Base-by-base conservation (phyloP, 257 asterid species). In the Verbena officinalis region DNA sequence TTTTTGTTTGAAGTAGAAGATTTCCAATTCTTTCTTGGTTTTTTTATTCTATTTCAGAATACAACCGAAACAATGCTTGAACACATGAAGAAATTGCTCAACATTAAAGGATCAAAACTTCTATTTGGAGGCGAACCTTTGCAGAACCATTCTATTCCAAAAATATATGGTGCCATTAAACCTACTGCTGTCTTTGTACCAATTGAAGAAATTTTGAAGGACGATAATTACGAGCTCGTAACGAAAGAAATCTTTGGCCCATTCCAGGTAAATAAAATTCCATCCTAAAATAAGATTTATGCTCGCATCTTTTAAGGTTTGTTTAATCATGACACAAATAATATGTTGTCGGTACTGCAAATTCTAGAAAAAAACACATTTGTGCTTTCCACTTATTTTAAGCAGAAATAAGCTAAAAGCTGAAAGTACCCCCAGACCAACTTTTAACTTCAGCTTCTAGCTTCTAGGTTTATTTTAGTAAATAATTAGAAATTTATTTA, bases 141-240 rank as follows among this genome's bases (percentile, higher is more conserved):
- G 33, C 55, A 84, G 74, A 88, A 80, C 68, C 97, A 90, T 81
- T 81, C 88, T 13, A 94, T 94, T 67, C 99, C 99, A 45, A 13
- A 75, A 44, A 55, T 94, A 50, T 94, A 94, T 67, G 99, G 99
- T 56, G 96, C 97, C 70, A 86, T 94, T 61, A 84, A 75, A 83
- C 97, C 99, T 1, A 94, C 97, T 70, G 99, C 99, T n/a, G 84
- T 94, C 27, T 94, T 83, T 65, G 53, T 94, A 59, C 99, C 99
- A 13, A 82, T 94, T 0, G 93, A 86, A 68, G 96, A 94, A 80
- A 86, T 94, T 54, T 51, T 88, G 46, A 88, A 90, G 68, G 91
- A 75, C 6, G 59, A 75, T 4, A 88, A 90, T 72, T 94, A 77
- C 42, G 89, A 73, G 65, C 86, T 94, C 13, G 97, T 88, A 31